A percentile compares a stretch with the other conserved stretches of the same genome.
phyloP scores from a whole-genome alignment of 2,329 filamentous ascomycete species.

The Exutisphaerella laricina region DNA sequence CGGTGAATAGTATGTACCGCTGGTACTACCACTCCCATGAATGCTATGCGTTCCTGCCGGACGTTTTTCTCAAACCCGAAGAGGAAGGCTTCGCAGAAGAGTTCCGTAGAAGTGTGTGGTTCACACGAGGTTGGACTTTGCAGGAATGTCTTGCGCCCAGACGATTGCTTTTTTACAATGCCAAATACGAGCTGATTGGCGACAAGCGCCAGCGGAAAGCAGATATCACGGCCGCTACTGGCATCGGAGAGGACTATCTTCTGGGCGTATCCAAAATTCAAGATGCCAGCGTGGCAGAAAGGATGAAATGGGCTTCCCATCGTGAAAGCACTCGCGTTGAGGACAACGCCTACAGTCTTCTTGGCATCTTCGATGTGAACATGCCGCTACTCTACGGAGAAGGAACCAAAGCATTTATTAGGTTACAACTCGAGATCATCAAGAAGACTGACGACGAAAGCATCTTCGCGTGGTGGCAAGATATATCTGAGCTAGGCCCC shows the following conservation, averaged over 20 bases:
- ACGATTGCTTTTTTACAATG: constrained; percentile 4
- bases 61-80: constrained; percentile 8
- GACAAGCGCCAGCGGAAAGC: constrained; percentile 1
- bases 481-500: background rate
- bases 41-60: constrained; percentile 8
- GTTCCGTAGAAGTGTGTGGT: constrained; percentile 4
- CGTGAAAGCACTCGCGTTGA: constrained; percentile 24
- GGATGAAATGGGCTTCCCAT: constrained; percentile 18
- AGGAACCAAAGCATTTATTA: constrained; percentile 18
- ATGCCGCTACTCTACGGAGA: constrained; percentile 33
- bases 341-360: constrained; percentile 29
- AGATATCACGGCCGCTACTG: constrained; percentile 8
- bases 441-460: constrained; percentile 13
- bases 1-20: constrained; percentile 20
- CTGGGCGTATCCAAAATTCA: constrained; percentile 5
- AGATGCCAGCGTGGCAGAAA: constrained; percentile 13
- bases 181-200: constrained; percentile 1
- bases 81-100: background rate
- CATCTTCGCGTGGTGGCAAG: constrained; percentile 15
- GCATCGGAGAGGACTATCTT: constrained; percentile 9
- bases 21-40: constrained; percentile 15
- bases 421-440: constrained; percentile 17
- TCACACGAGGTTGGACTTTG: constrained; percentile 7
- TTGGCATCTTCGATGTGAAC: constrained; percentile 28
- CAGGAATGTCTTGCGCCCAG: constrained; percentile 2